These are phyloP conservation scores for Prunus mira DNA, from an alignment of 306 rosid genomes.

Conservation along the genomic window DNA sequence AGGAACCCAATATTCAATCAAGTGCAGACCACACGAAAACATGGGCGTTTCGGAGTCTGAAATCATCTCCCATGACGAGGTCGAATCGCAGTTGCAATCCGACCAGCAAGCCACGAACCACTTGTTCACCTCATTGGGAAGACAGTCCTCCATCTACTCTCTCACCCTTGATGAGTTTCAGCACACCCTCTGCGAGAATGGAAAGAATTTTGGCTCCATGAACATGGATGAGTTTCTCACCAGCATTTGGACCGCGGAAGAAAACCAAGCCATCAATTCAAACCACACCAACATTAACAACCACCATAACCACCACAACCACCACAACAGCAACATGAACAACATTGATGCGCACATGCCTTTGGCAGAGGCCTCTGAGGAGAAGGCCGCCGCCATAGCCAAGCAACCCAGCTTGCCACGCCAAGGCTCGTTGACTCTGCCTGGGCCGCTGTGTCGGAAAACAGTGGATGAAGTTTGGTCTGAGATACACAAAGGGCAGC, in stretches of 20 bases:
- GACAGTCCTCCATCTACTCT: conserved; percentile 77
- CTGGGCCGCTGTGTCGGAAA: conserved; percentile 68
- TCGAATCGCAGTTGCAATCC: conserved; percentile 33
- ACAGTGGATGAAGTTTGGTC: conserved; percentile 97
- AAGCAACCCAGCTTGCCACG: conserved; percentile 60
- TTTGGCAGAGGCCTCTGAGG: neutral
- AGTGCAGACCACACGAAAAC: neutral
- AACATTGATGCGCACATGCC: conserved; percentile 4
- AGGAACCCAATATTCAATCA: neutral
- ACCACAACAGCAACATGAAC: neutral
- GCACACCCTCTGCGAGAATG: conserved; percentile 58
- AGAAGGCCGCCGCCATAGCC: conserved; percentile 29
- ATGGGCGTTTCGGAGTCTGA: conserved; percentile 33
- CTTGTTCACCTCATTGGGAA: conserved; percentile 47
- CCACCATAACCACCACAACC: neutral
- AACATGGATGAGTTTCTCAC: conserved; percentile 96
- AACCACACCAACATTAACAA: neutral
- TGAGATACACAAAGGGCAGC: conserved; percentile 55
- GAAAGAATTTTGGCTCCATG: conserved; percentile 89
- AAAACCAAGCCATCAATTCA: conserved; percentile 46
- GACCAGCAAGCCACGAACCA: conserved; percentile 30
- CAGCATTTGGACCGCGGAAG: conserved; percentile 90
- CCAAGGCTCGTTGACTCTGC: conserved; percentile 74
- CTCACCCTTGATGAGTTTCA: conserved; percentile 91
- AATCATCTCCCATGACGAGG: conserved; percentile 40